Percentiles rank a stretch among this genome's conserved stretches.
phyloP scores from a whole-genome alignment of 2,329 filamentous ascomycete species.

The Lachnellula subtilissima region DNA sequence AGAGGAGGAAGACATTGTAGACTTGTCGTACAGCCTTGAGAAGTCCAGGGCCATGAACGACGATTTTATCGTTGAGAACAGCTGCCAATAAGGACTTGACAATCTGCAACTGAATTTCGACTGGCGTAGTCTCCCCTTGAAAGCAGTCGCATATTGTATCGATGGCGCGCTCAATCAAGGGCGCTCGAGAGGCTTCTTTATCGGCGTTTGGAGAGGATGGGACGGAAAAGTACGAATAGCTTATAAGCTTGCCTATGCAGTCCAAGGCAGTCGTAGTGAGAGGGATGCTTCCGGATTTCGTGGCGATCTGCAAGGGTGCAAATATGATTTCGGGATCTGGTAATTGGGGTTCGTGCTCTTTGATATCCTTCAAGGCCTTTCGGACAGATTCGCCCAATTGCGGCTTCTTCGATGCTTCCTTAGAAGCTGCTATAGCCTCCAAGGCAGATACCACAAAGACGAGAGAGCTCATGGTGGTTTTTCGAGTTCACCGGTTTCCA shows the following conservation, averaged over 20 bases:
- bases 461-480: slow-evolving; percentile 76
- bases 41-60: slow-evolving; percentile 92
- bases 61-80: slow-evolving; percentile 96
- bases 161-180: slow-evolving; percentile 93
- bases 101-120: slow-evolving; percentile 94
- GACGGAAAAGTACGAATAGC: slow-evolving; percentile 94
- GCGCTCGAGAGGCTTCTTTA: slow-evolving; percentile 46
- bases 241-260: slow-evolving; percentile 98
- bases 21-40: slow-evolving; percentile 96
- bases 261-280: slow-evolving; percentile 88
- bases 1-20: slow-evolving; percentile 97
- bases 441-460: slow-evolving; percentile 93
- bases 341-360: slow-evolving; percentile 72
- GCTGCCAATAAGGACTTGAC: slow-evolving; percentile 94
- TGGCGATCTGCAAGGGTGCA: slow-evolving; percentile 82
- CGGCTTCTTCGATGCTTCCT: slow-evolving; percentile 84
- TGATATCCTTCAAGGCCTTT: slow-evolving; percentile 79
- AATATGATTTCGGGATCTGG: slow-evolving; percentile 92
- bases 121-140: slow-evolving; percentile 87
- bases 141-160: slow-evolving; percentile 99
- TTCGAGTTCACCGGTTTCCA: slow-evolving; percentile 15
- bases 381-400: slow-evolving; percentile 77
- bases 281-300: slow-evolving; percentile 77
- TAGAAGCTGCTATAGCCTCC: slow-evolving; percentile 85
- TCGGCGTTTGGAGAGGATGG: slow-evolving; percentile 43